A percentile compares a stretch with the other conserved stretches of the same genome.
Evolutionary conservation across 2,329 filamentous ascomycete species (phyloP).

Genomic region (Coniochaeta sp.): DNA sequence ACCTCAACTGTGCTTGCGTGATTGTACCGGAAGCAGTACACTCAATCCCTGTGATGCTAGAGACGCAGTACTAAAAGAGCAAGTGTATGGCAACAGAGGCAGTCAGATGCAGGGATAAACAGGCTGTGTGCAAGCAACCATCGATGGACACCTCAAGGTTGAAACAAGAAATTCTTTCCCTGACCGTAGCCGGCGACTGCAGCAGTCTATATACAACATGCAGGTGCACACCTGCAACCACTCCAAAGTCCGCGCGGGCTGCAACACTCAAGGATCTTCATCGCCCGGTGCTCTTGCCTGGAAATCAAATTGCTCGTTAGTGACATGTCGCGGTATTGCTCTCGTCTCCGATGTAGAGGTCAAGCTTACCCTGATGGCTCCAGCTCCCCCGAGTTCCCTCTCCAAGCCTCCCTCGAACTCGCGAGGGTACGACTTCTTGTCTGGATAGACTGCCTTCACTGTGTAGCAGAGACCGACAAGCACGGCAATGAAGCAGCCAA

Average conservation of each 20-base stretch:
- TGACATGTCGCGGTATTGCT: background rate
- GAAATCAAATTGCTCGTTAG: background rate
- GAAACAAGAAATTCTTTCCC: background rate
- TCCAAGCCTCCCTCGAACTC: constrained; percentile 68
- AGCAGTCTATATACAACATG: background rate
- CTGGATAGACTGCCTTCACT: constrained; percentile 64
- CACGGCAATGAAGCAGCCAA: constrained; percentile 58
- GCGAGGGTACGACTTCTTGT: constrained; percentile 59
- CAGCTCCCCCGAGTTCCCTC: constrained; percentile 64
- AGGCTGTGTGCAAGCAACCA: no score
- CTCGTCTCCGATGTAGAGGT: background rate
- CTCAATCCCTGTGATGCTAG: background rate
- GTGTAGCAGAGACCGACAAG: constrained; percentile 59
- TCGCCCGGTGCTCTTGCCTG: constrained; percentile 50
- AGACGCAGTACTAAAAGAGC: no score
- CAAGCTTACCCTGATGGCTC: constrained; percentile 55
- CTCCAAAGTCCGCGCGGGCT: background rate
- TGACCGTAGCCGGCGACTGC: background rate
- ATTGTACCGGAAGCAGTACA: background rate
- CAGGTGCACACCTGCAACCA: background rate
- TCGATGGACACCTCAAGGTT: background rate
- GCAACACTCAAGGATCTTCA: constrained; percentile 34
- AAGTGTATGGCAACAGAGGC: no score
- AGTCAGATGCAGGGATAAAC: background rate
- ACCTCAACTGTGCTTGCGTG: background rate